A percentile compares a stretch with the other conserved stretches of the same genome.
Evolutionary conservation across 192 early-diverging fungal species (phyloP).

Genomic region (Coemansia sp.): DNA sequence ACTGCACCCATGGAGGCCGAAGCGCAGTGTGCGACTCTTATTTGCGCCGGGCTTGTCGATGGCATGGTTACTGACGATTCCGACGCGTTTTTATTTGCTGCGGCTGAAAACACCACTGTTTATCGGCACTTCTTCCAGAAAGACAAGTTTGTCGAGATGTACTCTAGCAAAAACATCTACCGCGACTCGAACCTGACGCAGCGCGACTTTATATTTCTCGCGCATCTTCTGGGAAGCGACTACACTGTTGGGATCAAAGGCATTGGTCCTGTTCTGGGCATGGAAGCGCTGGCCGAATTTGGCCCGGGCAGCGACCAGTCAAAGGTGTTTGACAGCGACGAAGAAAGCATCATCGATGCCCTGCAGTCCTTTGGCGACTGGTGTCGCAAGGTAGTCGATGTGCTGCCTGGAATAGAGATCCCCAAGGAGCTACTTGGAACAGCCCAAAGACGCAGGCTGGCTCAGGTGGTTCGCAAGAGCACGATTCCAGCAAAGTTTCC

Average conservation of each 20-base stretch:
- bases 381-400: slow-evolving; percentile 46
- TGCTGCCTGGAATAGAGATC: slow-evolving; percentile 43
- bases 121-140: slow-evolving; percentile 95
- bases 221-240: slow-evolving; percentile 94
- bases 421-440: slow-evolving; percentile 38
- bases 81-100: slow-evolving; percentile 95
- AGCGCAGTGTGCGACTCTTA: slow-evolving; percentile 86
- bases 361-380: slow-evolving; percentile 35
- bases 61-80: slow-evolving; percentile 97
- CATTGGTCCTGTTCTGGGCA: slow-evolving; percentile 80
- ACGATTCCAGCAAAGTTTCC: slow-evolving; percentile 80
- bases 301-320: slow-evolving; percentile 29
- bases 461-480: slow-evolving; percentile 63
- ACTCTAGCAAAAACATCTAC: slow-evolving; percentile 63
- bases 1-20: slow-evolving; percentile 97
- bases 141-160: slow-evolving; percentile 86
- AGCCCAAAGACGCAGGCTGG: slow-evolving; percentile 42
- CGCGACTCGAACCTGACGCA: slow-evolving; percentile 67
- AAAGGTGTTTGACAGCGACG: slow-evolving; percentile 12
- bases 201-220: slow-evolving; percentile 76
- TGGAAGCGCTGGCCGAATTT: slow-evolving; percentile 87
- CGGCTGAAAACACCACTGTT: slow-evolving; percentile 52
- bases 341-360: slow-evolving; percentile 27
- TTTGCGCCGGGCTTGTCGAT: slow-evolving; percentile 69
- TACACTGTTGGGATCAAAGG: slow-evolving; percentile 90